phyloP scores from a whole-genome alignment of 2,329 filamentous ascomycete species.

The Dactylella cylindrospora region DNA sequence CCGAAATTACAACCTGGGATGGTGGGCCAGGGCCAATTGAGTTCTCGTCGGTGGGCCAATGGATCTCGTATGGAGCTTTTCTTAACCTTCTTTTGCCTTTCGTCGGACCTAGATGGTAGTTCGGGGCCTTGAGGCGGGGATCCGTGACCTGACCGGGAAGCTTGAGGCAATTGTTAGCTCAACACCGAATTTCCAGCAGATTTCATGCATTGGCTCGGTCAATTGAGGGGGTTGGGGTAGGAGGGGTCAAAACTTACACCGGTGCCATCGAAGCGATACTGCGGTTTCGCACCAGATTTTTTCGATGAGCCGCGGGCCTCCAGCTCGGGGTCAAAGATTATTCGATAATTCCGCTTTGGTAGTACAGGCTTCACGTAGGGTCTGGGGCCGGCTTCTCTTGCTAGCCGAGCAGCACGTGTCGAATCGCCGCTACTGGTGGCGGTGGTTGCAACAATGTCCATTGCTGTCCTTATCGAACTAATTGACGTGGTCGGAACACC shows the following conservation, averaged over 20 bases:
- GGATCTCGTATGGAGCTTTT: slow-evolving; percentile 74
- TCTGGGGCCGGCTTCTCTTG: slow-evolving; percentile 25
- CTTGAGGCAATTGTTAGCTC: slow-evolving; percentile 61
- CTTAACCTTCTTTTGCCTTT: slow-evolving; percentile 72
- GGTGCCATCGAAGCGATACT: slow-evolving; percentile 58
- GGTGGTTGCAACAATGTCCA: neutral
- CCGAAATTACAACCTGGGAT: slow-evolving; percentile 86
- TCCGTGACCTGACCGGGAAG: slow-evolving; percentile 79
- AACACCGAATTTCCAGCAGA: slow-evolving; percentile 51
- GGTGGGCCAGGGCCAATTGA: slow-evolving; percentile 87
- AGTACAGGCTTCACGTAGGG: slow-evolving; percentile 55
- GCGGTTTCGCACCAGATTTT: slow-evolving; percentile 58
- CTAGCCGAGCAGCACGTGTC: too few species aligned
- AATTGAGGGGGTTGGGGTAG: slow-evolving; percentile 50
- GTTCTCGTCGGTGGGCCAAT: slow-evolving; percentile 80
- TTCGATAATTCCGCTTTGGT: slow-evolving; percentile 58
- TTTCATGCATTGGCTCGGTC: neutral
- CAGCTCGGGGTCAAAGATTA: slow-evolving; percentile 65
- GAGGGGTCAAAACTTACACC: slow-evolving; percentile 52
- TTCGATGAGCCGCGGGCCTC: slow-evolving; percentile 61
- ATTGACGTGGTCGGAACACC: neutral
- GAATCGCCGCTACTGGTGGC: slow-evolving; percentile 15
- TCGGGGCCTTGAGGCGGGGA: slow-evolving; percentile 71
- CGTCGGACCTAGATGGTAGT: slow-evolving; percentile 64
- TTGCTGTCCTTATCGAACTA: slow-evolving; percentile 3